Evolutionary conservation across 345 rosid genomes (phyloP).

Genomic region (Luvunga scandens): DNA sequence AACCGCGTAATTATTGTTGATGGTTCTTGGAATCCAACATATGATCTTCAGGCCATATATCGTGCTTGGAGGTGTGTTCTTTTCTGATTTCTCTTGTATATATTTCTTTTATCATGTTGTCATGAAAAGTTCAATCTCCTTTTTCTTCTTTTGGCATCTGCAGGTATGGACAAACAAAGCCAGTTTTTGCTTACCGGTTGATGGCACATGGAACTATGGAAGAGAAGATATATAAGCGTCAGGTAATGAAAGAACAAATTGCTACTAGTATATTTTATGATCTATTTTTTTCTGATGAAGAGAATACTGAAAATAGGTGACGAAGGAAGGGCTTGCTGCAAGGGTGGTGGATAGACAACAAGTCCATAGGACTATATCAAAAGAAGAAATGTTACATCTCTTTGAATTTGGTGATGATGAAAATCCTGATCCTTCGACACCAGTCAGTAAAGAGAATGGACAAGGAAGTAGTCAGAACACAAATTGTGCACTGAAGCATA

Average conservation of each 20-base stretch:
- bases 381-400: slow-evolving; percentile 98
- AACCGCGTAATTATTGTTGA: slow-evolving; percentile 98
- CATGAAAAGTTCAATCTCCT: slow-evolving; percentile 6
- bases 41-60: slow-evolving; percentile 97
- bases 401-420: slow-evolving; percentile 98
- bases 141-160: slow-evolving; percentile 2
- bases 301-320: slow-evolving; percentile 60
- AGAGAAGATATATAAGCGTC: slow-evolving; percentile 97
- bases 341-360: slow-evolving; percentile 99
- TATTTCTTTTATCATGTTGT: not conserved
- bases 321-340: slow-evolving; percentile 99
- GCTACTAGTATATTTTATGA: not conserved
- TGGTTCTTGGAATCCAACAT: slow-evolving; percentile 99
- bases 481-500: slow-evolving; percentile 44
- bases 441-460: slow-evolving; percentile 39
- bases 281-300: slow-evolving; percentile 20
- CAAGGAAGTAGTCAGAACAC: slow-evolving; percentile 25
- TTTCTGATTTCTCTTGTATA: not conserved
- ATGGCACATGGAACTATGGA: slow-evolving; percentile 99
- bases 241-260: slow-evolving; percentile 48
- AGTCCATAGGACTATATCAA: slow-evolving; percentile 90
- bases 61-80: slow-evolving; percentile 91
- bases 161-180: slow-evolving; percentile 98
- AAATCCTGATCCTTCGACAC: slow-evolving; percentile 50
- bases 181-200: slow-evolving; percentile 93